Conservation (phyloP, 805 yeast genomes). For the Komagataella mondaviorum region DNA sequence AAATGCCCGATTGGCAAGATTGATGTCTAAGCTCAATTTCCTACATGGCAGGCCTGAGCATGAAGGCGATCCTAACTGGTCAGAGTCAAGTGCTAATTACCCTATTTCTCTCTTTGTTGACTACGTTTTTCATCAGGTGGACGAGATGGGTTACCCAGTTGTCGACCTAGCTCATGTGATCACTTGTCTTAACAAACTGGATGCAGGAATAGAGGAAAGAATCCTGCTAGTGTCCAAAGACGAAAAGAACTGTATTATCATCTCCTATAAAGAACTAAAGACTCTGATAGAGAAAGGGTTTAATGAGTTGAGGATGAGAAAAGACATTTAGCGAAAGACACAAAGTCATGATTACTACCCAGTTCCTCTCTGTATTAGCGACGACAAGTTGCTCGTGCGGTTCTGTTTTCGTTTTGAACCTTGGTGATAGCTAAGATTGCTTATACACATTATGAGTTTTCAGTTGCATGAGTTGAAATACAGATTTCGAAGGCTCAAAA, state of each 20-base stretch:
- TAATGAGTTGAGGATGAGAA: slow-evolving; percentile 23
- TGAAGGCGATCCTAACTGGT: slow-evolving; percentile 39
- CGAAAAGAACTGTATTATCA: slow-evolving; percentile 74
- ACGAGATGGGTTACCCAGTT: slow-evolving; percentile 64
- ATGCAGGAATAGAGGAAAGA: slow-evolving; percentile 82
- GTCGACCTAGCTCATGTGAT: slow-evolving; percentile 77
- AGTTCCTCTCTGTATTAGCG: background rate
- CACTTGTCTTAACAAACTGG: slow-evolving; percentile 72
- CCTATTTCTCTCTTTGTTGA: slow-evolving; percentile 67
- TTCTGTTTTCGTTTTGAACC: background rate
- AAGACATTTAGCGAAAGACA: slow-evolving; percentile 3
- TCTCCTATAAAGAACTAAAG: slow-evolving; percentile 73
- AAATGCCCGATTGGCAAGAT: slow-evolving; percentile 74
- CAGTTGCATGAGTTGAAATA: slow-evolving; percentile 7
- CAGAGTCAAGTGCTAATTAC: slow-evolving; percentile 65
- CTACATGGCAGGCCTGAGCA: slow-evolving; percentile 64
- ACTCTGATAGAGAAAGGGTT: slow-evolving; percentile 60
- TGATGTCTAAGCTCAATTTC: slow-evolving; percentile 70
- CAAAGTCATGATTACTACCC: background rate
- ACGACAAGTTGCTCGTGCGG: background rate
- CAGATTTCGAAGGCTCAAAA: slow-evolving; percentile 8
- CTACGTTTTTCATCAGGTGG: slow-evolving; percentile 74
- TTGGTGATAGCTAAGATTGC: background rate
- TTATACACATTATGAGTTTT: background rate
- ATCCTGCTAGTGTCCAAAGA: slow-evolving; percentile 71